phyloP scores from a whole-genome alignment of 352 stramenopile species.

The Phytophthora meadii region DNA sequence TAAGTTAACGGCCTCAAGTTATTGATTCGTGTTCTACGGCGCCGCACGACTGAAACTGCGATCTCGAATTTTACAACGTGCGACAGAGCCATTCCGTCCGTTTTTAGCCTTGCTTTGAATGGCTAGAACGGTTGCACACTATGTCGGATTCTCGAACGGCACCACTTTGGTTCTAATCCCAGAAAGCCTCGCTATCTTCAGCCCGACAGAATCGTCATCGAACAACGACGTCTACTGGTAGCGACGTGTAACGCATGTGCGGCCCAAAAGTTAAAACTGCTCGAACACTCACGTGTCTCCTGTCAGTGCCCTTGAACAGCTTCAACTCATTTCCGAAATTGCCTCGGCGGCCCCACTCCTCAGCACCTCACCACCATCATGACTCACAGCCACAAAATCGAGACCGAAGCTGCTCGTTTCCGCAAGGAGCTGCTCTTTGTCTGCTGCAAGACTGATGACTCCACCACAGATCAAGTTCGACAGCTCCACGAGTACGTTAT shows the following conservation, averaged over 20 bases:
- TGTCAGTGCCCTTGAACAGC: too few species aligned
- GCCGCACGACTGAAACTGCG: slow-evolving; percentile 24
- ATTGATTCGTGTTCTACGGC: background rate
- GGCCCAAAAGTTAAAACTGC: slow-evolving; percentile 28
- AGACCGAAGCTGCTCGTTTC: slow-evolving; percentile 32
- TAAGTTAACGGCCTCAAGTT: background rate
- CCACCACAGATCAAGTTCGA: slow-evolving; percentile 28
- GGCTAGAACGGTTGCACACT: slow-evolving; percentile 7
- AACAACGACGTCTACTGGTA: background rate
- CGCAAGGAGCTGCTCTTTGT: slow-evolving; percentile 42
- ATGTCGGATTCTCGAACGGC: slow-evolving; percentile 10
- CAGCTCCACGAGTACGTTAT: slow-evolving; percentile 44
- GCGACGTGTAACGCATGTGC: slow-evolving; percentile 12
- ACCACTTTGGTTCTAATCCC: slow-evolving; percentile 1
- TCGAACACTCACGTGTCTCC: background rate
- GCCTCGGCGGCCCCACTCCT: slow-evolving; percentile 16
- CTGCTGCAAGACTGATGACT: slow-evolving; percentile 39
- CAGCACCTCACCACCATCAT: slow-evolving; percentile 10
- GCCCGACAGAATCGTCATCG: slow-evolving; percentile 26
- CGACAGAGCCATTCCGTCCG: slow-evolving; percentile 16
- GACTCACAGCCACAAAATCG: slow-evolving; percentile 21
- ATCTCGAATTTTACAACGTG: slow-evolving; percentile 22
- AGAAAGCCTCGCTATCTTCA: slow-evolving; percentile 9
- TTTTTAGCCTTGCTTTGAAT: slow-evolving; percentile 9
- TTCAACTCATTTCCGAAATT: slow-evolving; percentile 19